phyloP scores from a whole-genome alignment of 2,329 filamentous ascomycete species.

The Coleophoma crateriformis region DNA sequence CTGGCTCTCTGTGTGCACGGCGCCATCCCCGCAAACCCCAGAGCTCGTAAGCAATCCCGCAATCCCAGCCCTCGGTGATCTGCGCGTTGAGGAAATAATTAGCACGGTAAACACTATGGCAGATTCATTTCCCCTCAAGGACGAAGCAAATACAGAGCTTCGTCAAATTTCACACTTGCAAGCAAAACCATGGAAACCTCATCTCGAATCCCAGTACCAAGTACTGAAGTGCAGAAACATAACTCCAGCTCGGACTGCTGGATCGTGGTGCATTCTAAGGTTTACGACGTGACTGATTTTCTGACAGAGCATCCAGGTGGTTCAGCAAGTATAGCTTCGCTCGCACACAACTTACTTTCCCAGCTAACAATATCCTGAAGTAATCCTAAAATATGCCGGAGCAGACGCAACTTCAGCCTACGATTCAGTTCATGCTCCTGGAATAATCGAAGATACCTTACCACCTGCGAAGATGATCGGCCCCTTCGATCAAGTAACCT shows the following conservation, averaged over 20 bases:
- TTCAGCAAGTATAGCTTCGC: constrained; percentile 31
- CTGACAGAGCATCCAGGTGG: constrained; percentile 54
- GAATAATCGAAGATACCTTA: constrained; percentile 18
- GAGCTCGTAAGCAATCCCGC: no score
- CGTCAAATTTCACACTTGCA: no score
- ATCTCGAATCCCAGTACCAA: no score
- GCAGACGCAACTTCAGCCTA: constrained; percentile 34
- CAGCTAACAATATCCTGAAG: constrained; percentile 20
- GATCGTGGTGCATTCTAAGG: constrained; percentile 61
- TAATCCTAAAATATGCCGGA: constrained; percentile 40
- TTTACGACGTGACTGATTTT: constrained; percentile 62
- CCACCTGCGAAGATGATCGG: background rate
- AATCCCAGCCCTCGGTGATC: no score
- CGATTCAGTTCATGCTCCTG: constrained; percentile 25
- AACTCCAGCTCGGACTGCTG: constrained; percentile 45
- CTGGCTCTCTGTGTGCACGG: no score
- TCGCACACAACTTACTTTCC: background rate
- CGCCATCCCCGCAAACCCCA: no score
- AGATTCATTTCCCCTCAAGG: no score
- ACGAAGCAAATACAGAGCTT: no score
- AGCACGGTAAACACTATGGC: no score
- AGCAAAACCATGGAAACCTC: no score
- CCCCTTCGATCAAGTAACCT: no score
- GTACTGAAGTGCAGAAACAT: constrained; percentile 24
- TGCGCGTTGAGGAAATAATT: no score